Evolutionary conservation across 2,329 filamentous ascomycete genomes (phyloP), one percentile per base, ranked within the genome.

Genomic region (Trichoderma guizhouense): DNA sequence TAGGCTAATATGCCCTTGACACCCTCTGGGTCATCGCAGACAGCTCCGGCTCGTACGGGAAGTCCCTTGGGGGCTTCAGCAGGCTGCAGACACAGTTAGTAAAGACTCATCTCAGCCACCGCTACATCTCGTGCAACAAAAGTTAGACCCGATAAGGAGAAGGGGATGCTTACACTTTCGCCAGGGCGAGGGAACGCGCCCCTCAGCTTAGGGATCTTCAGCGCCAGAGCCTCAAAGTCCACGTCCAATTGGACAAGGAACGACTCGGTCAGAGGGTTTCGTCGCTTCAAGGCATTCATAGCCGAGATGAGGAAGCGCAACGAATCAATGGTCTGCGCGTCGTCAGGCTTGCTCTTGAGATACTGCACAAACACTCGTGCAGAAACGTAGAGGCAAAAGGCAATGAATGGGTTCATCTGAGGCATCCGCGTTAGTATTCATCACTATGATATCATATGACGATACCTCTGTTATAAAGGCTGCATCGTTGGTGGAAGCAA

Each of bases 301-400:
- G 95, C 95, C 24, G 92, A 91, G 2, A 98, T 87, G 18, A 98
- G 86, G 79, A 99, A 98, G 71, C 95, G 91, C n/a, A 98, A 84
- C 0, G 94, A 95, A 71, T 95, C 92, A 21, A 86, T 89, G 75
- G 89, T 92, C 80, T 90, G 93, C 78, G 86, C 89, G 80, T 98
- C 95, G 34, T 95, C 91, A 0, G 95, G 94, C n/a, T 92, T 88
- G 71, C 93, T 96, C 81, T 97, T 98, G n/a, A 98, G 86, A 78
- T 97, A 98, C 79, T 98, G 95, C 8, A 98, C 92, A 78, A 98
- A 98, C 0, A 98, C 95, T 66, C 96, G 89, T 26, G 95, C 93
- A 12, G 95, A 92, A n/a, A 98, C 95, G 77, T 98, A 98, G 57
- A 99, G 87, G 78, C 94, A 97, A 81, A 98, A 98, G 0, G 94